Base-by-base conservation (phyloP, 306 rosid genomes). In the apple (Malus domestica) region DNA sequence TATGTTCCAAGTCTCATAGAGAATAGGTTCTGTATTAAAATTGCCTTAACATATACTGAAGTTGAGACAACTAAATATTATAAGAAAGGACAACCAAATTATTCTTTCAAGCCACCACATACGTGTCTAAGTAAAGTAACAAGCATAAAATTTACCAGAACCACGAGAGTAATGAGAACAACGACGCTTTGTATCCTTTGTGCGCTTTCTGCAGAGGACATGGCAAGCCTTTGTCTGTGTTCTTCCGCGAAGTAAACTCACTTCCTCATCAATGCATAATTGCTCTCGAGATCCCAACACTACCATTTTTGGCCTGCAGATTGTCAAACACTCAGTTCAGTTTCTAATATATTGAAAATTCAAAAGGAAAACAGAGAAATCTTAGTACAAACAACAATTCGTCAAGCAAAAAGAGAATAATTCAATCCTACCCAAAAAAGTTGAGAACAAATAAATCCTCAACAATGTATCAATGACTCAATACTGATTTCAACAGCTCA, bases 281-380 rank as follows among this genome's bases (percentile, higher is more conserved):
- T 95, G 97, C 84, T 95, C 97, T 73, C 96, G 90, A 79, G 98
- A 95, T 80, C 97, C 98, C 73, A 95, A 76, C 23, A 95, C 97
- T 63, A 82, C 82, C 96, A 92, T 95, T 83, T 94, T 95, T 33
- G 97, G 98, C 91, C 97, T 95, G 89, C 85, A 67, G 44, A 70
- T 64, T 75, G 40, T 68, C 80, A 76, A 71, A 64, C 40, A 15
- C 65, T 35, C 27, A 44, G 38, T 73, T 83, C 46, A 73, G 72
- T 32, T 54, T 52, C 49, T 29, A 23, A 52, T 22, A 67, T 67
- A 61, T 51, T 49, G 51, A 83, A 49, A 52, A 45, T 29, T 77
- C 69, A 66, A 58, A 75, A 29, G 72, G 16, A 42, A 62, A 71
- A 46, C 46, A 13, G 22, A 22, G 16, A 73, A 14, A 35, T 23